Evolutionary conservation across 306 rosid species (phyloP).

Genomic region (Acacia confusa): DNA sequence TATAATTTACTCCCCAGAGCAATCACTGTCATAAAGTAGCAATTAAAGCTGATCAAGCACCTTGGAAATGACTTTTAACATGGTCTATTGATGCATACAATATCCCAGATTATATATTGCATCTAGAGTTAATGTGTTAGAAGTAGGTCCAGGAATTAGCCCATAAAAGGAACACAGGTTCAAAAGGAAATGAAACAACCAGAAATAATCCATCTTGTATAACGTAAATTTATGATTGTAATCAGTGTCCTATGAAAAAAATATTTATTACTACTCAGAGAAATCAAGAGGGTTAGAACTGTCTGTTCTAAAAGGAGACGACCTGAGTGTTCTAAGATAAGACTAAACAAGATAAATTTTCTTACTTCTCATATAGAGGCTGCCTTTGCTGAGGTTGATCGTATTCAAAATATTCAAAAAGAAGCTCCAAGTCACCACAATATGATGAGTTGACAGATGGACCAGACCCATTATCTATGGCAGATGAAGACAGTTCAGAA

Average conservation of each 20-base stretch:
- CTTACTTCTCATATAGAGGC: conserved; percentile 75
- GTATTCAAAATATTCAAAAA: conserved; percentile 83
- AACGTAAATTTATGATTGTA: neutral
- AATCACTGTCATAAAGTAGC: neutral
- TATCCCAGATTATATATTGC: neutral
- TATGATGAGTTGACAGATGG: conserved; percentile 31
- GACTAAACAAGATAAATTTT: conserved; percentile 20
- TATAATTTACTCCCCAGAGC: neutral
- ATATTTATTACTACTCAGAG: neutral
- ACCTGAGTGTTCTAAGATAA: conserved; percentile 12
- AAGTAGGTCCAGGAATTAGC: neutral
- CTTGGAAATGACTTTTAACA: conserved; percentile 2
- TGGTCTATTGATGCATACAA: neutral
- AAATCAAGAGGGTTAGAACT: neutral
- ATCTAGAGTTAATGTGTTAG: neutral
- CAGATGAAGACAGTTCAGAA: conserved; percentile 37
- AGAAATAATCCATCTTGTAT: neutral
- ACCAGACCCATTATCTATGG: conserved; percentile 31
- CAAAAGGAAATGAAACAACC: neutral
- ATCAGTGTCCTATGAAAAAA: neutral
- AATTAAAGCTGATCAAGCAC: neutral
- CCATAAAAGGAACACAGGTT: neutral
- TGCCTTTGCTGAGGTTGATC: conserved; percentile 78
- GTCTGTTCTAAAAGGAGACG: neutral
- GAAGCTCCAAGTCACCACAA: conserved; percentile 56